phyloP scores from a whole-genome alignment of 2,329 filamentous ascomycete species.

The Arthrobotrys entomopaga region DNA sequence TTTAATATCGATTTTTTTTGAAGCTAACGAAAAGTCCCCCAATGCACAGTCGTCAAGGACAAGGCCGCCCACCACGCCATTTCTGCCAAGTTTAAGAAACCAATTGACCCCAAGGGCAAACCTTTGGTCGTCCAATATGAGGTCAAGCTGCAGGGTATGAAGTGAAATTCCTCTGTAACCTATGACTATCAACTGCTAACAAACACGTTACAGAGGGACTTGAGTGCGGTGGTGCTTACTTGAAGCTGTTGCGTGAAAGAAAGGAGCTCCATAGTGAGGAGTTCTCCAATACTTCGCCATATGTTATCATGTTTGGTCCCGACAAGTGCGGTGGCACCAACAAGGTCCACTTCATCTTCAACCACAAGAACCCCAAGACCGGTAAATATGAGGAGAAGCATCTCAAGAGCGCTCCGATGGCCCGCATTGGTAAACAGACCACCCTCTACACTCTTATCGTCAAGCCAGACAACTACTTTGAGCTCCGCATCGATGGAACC shows the following conservation, averaged over 20 bases:
- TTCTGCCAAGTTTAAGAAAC: slow-evolving; percentile 96
- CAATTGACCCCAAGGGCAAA: slow-evolving; percentile 97
- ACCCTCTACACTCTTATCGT: slow-evolving; percentile 97
- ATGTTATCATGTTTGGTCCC: slow-evolving; percentile 99
- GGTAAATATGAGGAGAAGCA: slow-evolving; percentile 99
- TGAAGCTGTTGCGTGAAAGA: slow-evolving; percentile 98
- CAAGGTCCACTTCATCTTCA: slow-evolving; percentile 99
- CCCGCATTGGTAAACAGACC: slow-evolving; percentile 88
- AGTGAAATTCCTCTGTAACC: slow-evolving; percentile 14
- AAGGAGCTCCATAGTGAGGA: slow-evolving; percentile 96
- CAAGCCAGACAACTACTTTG: slow-evolving; percentile 93
- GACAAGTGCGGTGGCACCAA: slow-evolving; percentile 99
- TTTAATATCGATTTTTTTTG: neutral
- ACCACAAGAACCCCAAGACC: slow-evolving; percentile 99
- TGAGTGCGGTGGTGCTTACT: slow-evolving; percentile 97
- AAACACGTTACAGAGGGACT: slow-evolving; percentile 75
- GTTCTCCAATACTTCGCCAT: slow-evolving; percentile 96
- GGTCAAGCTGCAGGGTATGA: slow-evolving; percentile 96
- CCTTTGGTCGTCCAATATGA: slow-evolving; percentile 98
- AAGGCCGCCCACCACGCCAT: slow-evolving; percentile 98
- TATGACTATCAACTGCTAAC: slow-evolving; percentile 57
- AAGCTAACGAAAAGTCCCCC: slow-evolving; percentile 51
- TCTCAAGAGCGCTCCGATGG: slow-evolving; percentile 81
- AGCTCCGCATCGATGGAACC: slow-evolving; percentile 91
- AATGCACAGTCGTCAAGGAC: slow-evolving; percentile 83